Conservation (phyloP, 2,329 filamentous ascomycete genomes). For the Colletotrichum gloeosporioides region DNA sequence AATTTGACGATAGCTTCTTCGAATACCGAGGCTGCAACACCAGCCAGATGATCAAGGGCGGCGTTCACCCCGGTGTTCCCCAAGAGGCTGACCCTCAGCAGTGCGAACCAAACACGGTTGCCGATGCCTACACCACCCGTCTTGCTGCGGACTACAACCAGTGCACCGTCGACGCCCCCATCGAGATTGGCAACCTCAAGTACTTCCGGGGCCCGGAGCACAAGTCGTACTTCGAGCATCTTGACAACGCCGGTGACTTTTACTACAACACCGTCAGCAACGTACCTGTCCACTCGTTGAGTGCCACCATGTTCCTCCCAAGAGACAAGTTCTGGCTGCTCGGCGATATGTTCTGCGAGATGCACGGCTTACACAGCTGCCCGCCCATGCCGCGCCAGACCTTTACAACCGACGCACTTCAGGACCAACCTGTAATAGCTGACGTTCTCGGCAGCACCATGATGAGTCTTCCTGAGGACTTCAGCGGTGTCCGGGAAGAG, state of each 20-base stretch:
- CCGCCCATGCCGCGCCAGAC: not conserved
- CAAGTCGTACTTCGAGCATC: constrained; percentile 51
- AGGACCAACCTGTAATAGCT: not conserved
- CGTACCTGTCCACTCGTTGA: constrained; percentile 58
- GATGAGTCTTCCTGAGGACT: constrained; percentile 55
- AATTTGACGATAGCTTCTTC: not conserved
- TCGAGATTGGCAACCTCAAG: constrained; percentile 57
- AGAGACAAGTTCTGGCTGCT: constrained; percentile 49
- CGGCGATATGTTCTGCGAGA: constrained; percentile 26
- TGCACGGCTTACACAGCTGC: constrained; percentile 24
- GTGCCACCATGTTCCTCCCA: constrained; percentile 58
- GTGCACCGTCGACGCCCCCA: constrained; percentile 57
- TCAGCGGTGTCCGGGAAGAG: constrained; percentile 24
- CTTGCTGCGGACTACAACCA: constrained; percentile 50
- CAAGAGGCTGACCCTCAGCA: constrained; percentile 3
- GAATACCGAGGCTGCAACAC: not conserved
- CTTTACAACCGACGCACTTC: not conserved
- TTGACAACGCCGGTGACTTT: constrained; percentile 54
- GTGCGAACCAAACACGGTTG: constrained; percentile 16
- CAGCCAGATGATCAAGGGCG: constrained; percentile 16
- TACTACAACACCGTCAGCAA: constrained; percentile 53
- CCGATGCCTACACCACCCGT: constrained; percentile 34
- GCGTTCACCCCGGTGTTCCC: constrained; percentile 21
- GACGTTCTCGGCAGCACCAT: not conserved
- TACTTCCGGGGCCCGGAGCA: constrained; percentile 57